Conservation (phyloP, 2,329 filamentous ascomycete species). For the Penicillium sp. region DNA sequence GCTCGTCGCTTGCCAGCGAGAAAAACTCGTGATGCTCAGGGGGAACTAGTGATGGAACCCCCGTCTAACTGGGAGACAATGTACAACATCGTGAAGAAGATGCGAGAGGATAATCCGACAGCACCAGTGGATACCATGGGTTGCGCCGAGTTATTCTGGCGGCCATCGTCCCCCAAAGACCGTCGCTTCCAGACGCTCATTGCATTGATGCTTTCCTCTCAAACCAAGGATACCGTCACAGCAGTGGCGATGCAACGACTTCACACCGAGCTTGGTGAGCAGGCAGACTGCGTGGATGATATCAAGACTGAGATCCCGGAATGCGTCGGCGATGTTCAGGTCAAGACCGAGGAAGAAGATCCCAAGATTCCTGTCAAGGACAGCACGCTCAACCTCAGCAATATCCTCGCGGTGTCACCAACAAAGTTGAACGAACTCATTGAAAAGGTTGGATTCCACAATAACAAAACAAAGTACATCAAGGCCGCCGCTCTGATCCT, state of each 20-base stretch:
- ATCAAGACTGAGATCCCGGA: conserved; percentile 5
- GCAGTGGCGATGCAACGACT: conserved; percentile 77
- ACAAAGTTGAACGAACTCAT: conserved; percentile 70
- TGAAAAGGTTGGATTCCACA: conserved; percentile 85
- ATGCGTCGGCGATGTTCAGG: conserved; percentile 13
- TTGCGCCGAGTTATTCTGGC: conserved; percentile 60
- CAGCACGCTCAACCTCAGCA: conserved; percentile 67
- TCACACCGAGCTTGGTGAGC: conserved; percentile 64
- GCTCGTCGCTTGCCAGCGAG: conserved; percentile 42
- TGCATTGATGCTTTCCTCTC: conserved; percentile 83
- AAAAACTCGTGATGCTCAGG: conserved; percentile 39
- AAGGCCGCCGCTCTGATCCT: conserved; percentile 72
- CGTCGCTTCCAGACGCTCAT: conserved; percentile 83
- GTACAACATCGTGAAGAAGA: conserved; percentile 72
- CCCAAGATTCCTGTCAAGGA: conserved; percentile 26
- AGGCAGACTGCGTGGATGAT: conserved; percentile 4
- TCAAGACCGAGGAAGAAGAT: conserved; percentile 24
- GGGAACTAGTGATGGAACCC: conserved; percentile 47
- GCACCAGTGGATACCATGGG: conserved; percentile 98
- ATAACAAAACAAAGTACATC: conserved; percentile 85
- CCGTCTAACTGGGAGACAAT: conserved; percentile 81
- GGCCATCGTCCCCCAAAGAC: conserved; percentile 48
- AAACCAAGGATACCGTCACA: conserved; percentile 91
- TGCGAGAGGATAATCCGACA: conserved; percentile 65
- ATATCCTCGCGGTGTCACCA: conserved; percentile 70